Percentiles rank a stretch among this genome's conserved stretches.
Evolutionary conservation across 805 yeast species (phyloP).

Genomic region (Lachancea kluyveri): DNA sequence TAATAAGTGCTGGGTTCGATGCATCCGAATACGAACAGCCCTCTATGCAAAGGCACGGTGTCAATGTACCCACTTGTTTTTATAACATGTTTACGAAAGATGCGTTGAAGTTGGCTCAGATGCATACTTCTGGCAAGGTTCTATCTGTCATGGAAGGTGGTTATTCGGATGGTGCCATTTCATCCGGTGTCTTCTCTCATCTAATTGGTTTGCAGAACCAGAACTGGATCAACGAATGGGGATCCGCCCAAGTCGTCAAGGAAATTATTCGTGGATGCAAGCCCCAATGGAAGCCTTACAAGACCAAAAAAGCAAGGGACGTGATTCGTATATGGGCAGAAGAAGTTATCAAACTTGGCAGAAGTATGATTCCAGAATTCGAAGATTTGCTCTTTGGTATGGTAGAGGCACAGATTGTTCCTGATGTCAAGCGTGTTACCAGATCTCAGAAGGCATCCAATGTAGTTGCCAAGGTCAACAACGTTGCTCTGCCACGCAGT

Average conservation of each 20-base stretch:
- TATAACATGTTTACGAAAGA: conserved; percentile 68
- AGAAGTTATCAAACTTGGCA: conserved; percentile 54
- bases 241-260: conserved; percentile 51
- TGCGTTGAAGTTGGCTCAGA: conserved; percentile 60
- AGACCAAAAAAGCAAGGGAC: conserved; percentile 42
- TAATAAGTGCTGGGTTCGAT: conserved; percentile 85
- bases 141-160: conserved; percentile 80
- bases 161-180: conserved; percentile 73
- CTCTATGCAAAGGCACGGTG: conserved; percentile 82
- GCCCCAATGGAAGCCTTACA: conserved; percentile 55
- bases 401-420: conserved; percentile 1
- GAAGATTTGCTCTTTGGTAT: conserved; percentile 22
- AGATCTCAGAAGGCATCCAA: conserved; percentile 5
- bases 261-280: conserved; percentile 66
- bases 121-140: conserved; percentile 53
- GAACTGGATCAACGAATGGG: conserved; percentile 61
- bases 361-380: conserved; percentile 52
- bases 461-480: conserved; percentile 3
- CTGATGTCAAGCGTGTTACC: conserved; percentile 7
- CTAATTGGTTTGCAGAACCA: conserved; percentile 59
- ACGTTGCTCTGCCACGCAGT: conserved; percentile 8
- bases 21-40: conserved; percentile 77
- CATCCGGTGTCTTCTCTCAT: conserved; percentile 76
- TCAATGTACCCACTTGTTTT: conserved; percentile 75
- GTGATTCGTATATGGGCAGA: conserved; percentile 56